Evolutionary conservation across 176 grass and related monocot genomes (phyloP).

Genomic region (Phoenix roebelenii): DNA sequence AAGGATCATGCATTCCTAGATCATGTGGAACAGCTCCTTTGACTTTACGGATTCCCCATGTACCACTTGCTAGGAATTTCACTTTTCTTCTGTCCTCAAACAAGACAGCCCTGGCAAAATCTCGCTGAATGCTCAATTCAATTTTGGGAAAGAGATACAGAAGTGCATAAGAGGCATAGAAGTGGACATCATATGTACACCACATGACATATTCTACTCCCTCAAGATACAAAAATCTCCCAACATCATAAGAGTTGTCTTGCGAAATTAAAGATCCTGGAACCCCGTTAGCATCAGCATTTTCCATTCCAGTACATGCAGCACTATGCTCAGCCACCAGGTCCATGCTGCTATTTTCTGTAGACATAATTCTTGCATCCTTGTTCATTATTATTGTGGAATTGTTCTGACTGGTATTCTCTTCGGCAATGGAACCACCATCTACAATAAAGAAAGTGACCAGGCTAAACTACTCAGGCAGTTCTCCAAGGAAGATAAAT

Average conservation of each 20-base stretch:
- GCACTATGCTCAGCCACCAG: conserved; percentile 1
- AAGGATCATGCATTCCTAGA: conserved; percentile 86
- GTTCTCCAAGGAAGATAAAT: too few relatives aligned
- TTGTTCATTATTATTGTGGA: background rate
- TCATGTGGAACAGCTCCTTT: conserved; percentile 91
- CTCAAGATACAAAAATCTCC: conserved; percentile 87
- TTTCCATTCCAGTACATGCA: conserved; percentile 1
- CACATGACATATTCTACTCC: conserved; percentile 97
- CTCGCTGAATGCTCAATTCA: conserved; percentile 79
- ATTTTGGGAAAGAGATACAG: conserved; percentile 90
- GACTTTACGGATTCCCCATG: conserved; percentile 72
- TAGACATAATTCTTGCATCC: conserved; percentile 15
- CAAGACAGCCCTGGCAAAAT: conserved; percentile 88
- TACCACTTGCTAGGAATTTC: conserved; percentile 80
- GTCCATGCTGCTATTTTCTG: conserved; percentile 1
- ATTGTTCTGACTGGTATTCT: conserved; percentile 34
- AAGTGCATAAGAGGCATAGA: conserved; percentile 93
- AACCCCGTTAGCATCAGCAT: conserved; percentile 21
- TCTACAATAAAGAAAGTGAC: conserved; percentile 30
- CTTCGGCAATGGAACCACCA: conserved; percentile 48
- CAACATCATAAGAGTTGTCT: conserved; percentile 63
- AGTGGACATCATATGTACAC: conserved; percentile 94
- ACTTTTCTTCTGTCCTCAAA: conserved; percentile 75
- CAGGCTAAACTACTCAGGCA: too few relatives aligned
- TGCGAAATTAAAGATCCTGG: conserved; percentile 13